phyloP scores from a whole-genome alignment of 2,329 filamentous ascomycete genomes.

The Blastomyces silverae region DNA sequence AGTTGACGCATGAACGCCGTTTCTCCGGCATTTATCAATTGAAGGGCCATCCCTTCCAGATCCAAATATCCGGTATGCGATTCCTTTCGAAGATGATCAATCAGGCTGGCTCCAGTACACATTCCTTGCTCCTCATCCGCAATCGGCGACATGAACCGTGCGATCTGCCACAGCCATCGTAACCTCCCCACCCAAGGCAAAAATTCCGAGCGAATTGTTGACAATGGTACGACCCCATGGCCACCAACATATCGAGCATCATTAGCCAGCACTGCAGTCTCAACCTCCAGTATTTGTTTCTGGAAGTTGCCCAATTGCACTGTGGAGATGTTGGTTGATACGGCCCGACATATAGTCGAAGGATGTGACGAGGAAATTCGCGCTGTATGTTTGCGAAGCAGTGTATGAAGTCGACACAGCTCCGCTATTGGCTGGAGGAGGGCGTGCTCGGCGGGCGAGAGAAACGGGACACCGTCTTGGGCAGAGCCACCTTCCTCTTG shows the following conservation, averaged over 20 bases:
- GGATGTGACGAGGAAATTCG: conserved; percentile 63
- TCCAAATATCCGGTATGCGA: conserved; percentile 83
- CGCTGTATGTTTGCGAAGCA: conserved; percentile 60
- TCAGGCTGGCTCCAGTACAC: conserved; percentile 64
- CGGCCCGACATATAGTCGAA: conserved; percentile 79
- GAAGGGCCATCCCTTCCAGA: conserved; percentile 67
- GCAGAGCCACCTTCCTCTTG: conserved; percentile 45
- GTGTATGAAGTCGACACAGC: conserved; percentile 70
- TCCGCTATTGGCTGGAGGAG: conserved; percentile 70
- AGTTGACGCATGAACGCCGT: conserved; percentile 86
- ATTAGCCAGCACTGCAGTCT: conserved; percentile 65
- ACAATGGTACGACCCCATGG: conserved; percentile 88
- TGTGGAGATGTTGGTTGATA: conserved; percentile 68
- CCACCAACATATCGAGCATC: conserved; percentile 79
- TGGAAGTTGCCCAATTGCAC: conserved; percentile 75
- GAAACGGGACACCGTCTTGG: conserved; percentile 42
- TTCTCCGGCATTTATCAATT: conserved; percentile 71
- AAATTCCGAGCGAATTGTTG: conserved; percentile 75
- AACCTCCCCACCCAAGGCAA: conserved; percentile 77
- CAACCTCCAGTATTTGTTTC: conserved; percentile 74
- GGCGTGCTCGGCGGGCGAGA: conserved; percentile 73
- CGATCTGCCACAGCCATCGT: conserved; percentile 75
- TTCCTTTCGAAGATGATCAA: conserved; percentile 68
- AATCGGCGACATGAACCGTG: conserved; percentile 58
- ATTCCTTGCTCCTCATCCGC: conserved; percentile 24